These are phyloP conservation scores for Aspergillus flavus DNA, from an alignment of 2,329 filamentous ascomycete species.

Conservation along the genomic window DNA sequence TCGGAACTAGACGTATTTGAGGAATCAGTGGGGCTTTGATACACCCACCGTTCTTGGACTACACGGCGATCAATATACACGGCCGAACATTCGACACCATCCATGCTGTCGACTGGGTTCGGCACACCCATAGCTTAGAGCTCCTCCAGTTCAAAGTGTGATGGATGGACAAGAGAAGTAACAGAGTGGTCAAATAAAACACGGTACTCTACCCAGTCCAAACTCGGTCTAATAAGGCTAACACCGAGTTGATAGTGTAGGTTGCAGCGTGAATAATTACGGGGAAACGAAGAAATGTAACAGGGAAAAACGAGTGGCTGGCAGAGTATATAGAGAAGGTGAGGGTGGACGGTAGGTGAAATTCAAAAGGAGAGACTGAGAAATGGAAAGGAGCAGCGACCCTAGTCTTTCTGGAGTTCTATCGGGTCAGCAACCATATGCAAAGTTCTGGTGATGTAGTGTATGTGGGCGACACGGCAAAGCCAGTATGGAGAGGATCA, in stretches of 20 bases:
- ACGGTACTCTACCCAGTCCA: slow-evolving; percentile 17
- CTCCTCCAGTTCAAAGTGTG: slow-evolving; percentile 13
- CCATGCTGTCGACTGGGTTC: slow-evolving; percentile 36
- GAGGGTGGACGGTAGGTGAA: neutral
- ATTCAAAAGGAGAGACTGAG: slow-evolving; percentile 15
- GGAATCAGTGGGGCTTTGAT: slow-evolving; percentile 32
- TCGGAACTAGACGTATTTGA: slow-evolving; percentile 26
- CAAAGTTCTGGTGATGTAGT: neutral
- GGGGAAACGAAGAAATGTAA: neutral
- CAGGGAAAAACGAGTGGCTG: slow-evolving; percentile 18
- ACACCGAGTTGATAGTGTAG: neutral
- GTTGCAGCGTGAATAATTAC: neutral
- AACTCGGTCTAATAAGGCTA: slow-evolving; percentile 32
- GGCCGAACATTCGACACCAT: slow-evolving; percentile 46
- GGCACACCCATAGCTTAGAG: slow-evolving; percentile 23
- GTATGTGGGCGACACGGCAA: slow-evolving; percentile 17
- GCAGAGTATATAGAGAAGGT: slow-evolving; percentile 10
- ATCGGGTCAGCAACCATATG: slow-evolving; percentile 16
- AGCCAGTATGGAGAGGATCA: slow-evolving; percentile 16
- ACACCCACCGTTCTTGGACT: slow-evolving; percentile 48
- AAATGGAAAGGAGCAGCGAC: slow-evolving; percentile 12
- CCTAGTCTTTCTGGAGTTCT: slow-evolving; percentile 11
- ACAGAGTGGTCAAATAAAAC: slow-evolving; percentile 9
- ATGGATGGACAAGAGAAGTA: slow-evolving; percentile 13
- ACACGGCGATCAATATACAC: slow-evolving; percentile 52